phyloP scores from a whole-genome alignment of 345 rosid species.

The Salix suchowensis region DNA sequence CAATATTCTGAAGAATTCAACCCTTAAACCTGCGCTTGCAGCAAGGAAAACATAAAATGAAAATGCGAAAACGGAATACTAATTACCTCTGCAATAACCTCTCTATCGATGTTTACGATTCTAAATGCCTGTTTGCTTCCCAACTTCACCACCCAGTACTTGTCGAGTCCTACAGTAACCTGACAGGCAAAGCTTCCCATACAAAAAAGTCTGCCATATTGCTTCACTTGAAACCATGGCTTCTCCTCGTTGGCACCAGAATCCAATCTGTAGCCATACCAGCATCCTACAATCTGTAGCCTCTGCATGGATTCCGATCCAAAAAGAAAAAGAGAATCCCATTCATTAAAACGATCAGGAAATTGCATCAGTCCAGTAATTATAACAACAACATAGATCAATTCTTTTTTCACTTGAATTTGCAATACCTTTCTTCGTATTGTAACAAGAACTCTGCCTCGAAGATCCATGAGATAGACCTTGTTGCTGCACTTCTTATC shows the following conservation, averaged over 20 bases:
- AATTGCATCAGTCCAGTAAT: neutral
- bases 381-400: neutral
- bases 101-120: conserved; percentile 22
- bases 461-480: conserved; percentile 43
- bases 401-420: neutral
- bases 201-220: conserved; percentile 8
- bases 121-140: conserved; percentile 24
- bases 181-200: conserved; percentile 23
- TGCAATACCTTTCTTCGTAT: conserved; percentile 30
- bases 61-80: neutral
- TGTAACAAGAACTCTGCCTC: conserved; percentile 40
- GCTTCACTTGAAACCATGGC: conserved; percentile 38
- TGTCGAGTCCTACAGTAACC: conserved; percentile 16
- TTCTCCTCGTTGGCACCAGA: conserved; percentile 3
- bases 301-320: conserved; percentile 11
- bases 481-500: conserved; percentile 32
- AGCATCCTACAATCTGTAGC: conserved; percentile 16
- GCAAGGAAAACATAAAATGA: neutral
- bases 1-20: neutral
- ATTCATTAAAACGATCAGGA: neutral
- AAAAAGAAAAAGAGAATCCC: neutral
- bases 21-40: neutral
- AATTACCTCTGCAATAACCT: conserved; percentile 37
- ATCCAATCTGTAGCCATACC: conserved; percentile 35
- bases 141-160: conserved; percentile 20